Evolutionary conservation across 192 early-diverging fungal species (phyloP), one percentile per base, ranked within the genome.

Genomic region (Helicostylum pulchrum): DNA sequence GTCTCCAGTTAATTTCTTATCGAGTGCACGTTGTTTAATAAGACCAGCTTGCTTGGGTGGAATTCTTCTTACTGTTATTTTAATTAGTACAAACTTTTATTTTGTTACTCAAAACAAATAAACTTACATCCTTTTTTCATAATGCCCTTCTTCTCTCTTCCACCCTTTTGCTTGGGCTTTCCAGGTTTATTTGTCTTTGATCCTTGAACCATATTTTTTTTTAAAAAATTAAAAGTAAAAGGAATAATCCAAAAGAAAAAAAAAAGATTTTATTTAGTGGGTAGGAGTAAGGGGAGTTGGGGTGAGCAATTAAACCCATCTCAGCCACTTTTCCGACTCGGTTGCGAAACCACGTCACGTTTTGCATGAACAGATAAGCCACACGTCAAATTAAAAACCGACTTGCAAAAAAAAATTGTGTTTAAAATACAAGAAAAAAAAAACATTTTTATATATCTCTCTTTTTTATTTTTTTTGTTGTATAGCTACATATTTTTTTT

Each of bases 1-100:
- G 39, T 71, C 62, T 9, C 73, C 82, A 62, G 77, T 76, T 36
- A 83, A 50, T 76, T 74, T 83, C 82, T 71, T 76, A 45, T 63
- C 53, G 2, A 76, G 36, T 6, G 46, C 12, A 11, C 61, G 48
- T 43, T 71, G 68, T 26, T 68, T 71, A 7, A 76, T 70, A 8
- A 71, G 47, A n/a, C 42, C 44, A 8, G 42, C 36, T 36, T 76
- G 65, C 57, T 76, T 76, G 11, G 74, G 74, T 15, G 74, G 69
- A 54, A 76, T 76, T 21, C 55, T 56, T 46, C 65, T 67, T 23
- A 52, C 74, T 76, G 1, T 39, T 39, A 26, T 26, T 26, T 26
- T 26, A 26, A 53, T 15, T 54, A 45, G 34, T 5, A 32, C 15
- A 47, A 19, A 55, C 0, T 1, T 34, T 15, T 34, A 15, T 15